Conservation (phyloP, 2,329 filamentous ascomycete genomes). For the Claviceps fusiformis region DNA sequence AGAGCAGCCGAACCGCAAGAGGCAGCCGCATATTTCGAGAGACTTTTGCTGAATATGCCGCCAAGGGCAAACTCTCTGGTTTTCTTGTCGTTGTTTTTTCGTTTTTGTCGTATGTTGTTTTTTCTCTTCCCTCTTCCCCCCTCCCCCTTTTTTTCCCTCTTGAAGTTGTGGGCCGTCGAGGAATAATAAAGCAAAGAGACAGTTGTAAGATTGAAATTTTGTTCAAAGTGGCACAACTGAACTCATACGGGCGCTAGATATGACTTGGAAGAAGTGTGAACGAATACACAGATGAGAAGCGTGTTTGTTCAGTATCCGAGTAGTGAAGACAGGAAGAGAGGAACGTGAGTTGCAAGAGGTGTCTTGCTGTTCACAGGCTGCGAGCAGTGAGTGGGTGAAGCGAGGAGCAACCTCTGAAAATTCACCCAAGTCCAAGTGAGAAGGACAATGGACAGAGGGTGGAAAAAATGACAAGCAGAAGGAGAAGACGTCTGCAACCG, state of each 20-base stretch:
- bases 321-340: background rate
- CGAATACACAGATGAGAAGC: background rate
- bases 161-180: background rate
- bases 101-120: background rate
- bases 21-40: conserved; percentile 2
- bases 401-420: background rate
- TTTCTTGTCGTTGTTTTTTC: background rate
- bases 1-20: conserved; percentile 6
- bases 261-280: background rate
- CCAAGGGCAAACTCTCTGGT: background rate
- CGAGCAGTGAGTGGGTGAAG: background rate
- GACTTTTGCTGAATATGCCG: background rate
- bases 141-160: too few species aligned
- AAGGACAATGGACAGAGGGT: background rate
- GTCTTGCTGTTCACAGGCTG: background rate
- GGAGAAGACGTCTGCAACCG: background rate
- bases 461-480: background rate
- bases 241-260: background rate
- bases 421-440: background rate
- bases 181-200: background rate
- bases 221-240: background rate
- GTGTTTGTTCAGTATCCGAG: background rate
- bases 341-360: background rate
- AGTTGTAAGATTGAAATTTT: background rate
- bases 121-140: background rate